Percentiles rank a stretch among this genome's conserved stretches.
Conservation (phyloP, 352 stramenopile species). For the Phytophthora boehmeriae region DNA sequence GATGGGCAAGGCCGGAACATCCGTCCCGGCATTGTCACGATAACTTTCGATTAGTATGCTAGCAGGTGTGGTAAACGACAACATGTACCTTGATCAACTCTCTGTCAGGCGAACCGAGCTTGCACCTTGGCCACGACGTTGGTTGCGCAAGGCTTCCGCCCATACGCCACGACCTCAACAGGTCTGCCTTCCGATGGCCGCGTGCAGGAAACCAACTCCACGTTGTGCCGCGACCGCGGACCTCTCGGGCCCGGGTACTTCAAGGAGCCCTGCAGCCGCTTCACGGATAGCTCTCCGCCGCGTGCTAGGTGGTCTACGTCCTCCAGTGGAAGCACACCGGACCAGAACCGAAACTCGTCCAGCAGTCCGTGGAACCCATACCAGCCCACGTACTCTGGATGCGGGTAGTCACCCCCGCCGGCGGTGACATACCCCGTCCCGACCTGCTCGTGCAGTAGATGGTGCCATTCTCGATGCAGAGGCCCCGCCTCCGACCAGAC, state of each 20-base stretch:
- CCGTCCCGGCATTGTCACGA: background rate
- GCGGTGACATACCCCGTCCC: conserved; percentile 45
- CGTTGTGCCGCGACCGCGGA: conserved; percentile 20
- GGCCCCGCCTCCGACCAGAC: conserved; percentile 16
- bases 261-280: conserved; percentile 10
- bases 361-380: conserved; percentile 52
- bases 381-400: conserved; percentile 36
- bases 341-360: conserved; percentile 38
- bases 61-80: no score
- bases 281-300: conserved; percentile 7
- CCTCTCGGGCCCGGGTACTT: conserved; percentile 23
- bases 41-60: conserved; percentile 10
- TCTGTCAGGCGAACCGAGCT: conserved; percentile 11
- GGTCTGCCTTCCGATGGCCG: conserved; percentile 16
- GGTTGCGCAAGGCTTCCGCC: conserved; percentile 6
- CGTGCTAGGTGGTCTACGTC: conserved; percentile 17
- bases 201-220: conserved; percentile 20
- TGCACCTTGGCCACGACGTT: conserved; percentile 5
- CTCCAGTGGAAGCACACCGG: conserved; percentile 4
- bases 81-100: background rate
- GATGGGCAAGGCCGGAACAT: conserved; percentile 14
- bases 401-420: conserved; percentile 23
- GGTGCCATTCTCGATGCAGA: conserved; percentile 42
- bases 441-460: conserved; percentile 44
- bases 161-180: conserved; percentile 10